Base-by-base conservation (phyloP, 345 rosid species). In the Angophora floribunda region DNA sequence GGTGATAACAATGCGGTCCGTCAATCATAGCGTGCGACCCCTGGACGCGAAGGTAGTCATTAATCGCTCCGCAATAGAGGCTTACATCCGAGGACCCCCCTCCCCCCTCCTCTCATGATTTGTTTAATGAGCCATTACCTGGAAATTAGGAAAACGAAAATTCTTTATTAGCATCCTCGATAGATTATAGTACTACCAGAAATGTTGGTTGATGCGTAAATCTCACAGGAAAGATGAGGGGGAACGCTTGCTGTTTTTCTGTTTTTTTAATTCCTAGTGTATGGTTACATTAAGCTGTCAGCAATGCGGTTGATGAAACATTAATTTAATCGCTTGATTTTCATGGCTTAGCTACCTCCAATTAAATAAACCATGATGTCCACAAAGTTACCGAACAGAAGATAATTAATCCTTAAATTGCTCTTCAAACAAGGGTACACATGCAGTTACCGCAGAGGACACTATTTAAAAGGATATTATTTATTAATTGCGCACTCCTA, bases 71-170 rank as follows among this genome's bases (percentile, higher is more conserved):
- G 59, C 65, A 59, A 85, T 86, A 19, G 36, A 49, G 53, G 26
- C 85, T 82, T 50, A 32, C 59, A 88, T 88, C 89, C 89, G 86
- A 88, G 89, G 87, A n/a, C 51, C 89, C 80, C 80, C 51, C 52
- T 15, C 6, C 52, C 41, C 87, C 80, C 80, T n/a, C 52, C 13
- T 63, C 44, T 85, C 61, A 22, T n/a, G 51, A 41, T 70, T 36
- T 44, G 84, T 36, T 75, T 75, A 59, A 19, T 75, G 84, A 75
- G 21, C 24, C 16, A 30, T 44, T 44, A 32, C 87, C 61, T 85
- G 87, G 45, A 51, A 51, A 52, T 52, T 32, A 52, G 55, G 13
- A 52, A 52, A 3, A 85, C 0, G 21, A 26, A 36, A 85, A 52
- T 30, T 52, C 17, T 85, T 49, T n/a, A 14, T 52, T 16, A 52